These are phyloP conservation scores for Claviceps cyperi DNA, from an alignment of 2,329 filamentous ascomycete genomes.

Conservation along the genomic window DNA sequence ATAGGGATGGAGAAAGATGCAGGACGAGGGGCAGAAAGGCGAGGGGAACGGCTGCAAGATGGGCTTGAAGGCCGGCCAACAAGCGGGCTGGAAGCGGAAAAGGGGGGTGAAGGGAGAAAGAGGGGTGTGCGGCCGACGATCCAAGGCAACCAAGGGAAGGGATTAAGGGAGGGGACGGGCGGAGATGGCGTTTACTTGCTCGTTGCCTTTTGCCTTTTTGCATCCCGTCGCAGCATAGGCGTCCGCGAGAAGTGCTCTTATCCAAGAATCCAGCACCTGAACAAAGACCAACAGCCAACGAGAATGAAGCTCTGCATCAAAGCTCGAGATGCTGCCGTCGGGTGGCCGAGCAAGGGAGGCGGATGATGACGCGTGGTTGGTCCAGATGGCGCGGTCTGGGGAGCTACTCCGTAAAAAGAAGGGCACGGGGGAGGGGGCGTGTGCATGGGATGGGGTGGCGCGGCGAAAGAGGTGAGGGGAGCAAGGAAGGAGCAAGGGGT, in stretches of 20 bases:
- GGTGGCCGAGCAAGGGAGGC: conserved; percentile 7
- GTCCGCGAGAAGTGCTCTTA: background rate
- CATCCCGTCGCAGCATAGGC: background rate
- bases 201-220: background rate
- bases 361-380: conserved; percentile 22
- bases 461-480: no score
- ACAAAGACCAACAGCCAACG: background rate
- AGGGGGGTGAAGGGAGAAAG: background rate
- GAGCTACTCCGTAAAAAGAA: background rate
- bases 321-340: conserved; percentile 1
- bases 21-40: conserved; percentile 3
- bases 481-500: background rate
- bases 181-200: background rate
- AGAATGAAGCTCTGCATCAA: background rate
- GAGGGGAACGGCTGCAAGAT: conserved; percentile 6
- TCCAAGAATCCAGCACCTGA: background rate
- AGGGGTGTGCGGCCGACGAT: background rate
- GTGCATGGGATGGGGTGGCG: no score
- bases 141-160: background rate
- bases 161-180: background rate
- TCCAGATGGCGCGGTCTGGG: conserved; percentile 14
- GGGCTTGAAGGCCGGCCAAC: background rate
- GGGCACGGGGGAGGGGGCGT: background rate
- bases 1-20: conserved; percentile 3
- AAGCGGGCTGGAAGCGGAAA: background rate